Base-by-base conservation (phyloP, 2,329 filamentous ascomycete genomes). In the Paecilomyces sp. region DNA sequence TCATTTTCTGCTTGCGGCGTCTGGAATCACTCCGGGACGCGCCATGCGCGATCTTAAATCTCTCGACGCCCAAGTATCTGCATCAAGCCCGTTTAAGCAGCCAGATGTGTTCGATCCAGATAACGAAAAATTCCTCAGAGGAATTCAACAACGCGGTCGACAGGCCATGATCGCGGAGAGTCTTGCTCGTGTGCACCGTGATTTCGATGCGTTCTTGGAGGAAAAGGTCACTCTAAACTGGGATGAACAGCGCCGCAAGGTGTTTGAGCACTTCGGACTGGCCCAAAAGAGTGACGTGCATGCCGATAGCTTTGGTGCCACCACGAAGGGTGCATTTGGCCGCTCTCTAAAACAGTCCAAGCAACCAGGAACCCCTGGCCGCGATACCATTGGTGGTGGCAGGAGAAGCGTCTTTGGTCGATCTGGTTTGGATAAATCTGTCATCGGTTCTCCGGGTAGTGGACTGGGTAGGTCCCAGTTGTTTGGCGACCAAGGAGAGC, bases 191-290 rank as follows among this genome's bases (percentile, higher is more conserved):
- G 94, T 92, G 3, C 88, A 93, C 61, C 86, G 87, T 59, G 94
- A 97, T 70, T 97, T 99, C 72, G 92, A 99, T 72, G 84, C 85
- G 62, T 97, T 96, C 73, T 82, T 99, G 59, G 92, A 97, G 72
- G 92, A 97, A 68, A 95, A 96, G 70, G 87, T 97, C 56, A 91
- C 92, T 31, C 88, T 96, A 80, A 92, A 97, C 73, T 97, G 94
- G 92, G 92, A 97, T 67, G 88, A 89, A 15, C 93, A 97, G 77
- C 88, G 93, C 63, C 91, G 90, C 74, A 88, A 88, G 65, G 96
- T 99, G 64, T 97, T 97, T 76, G 88, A 96, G 69, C 94, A 99
- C 75, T 97, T 99, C 74, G 94, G 94, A 13, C 88, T 99, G 15
- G 81, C 79, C 7, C 74, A 76, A 71, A 88, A 86, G 57, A 72